These are phyloP conservation scores for Gastrolobium bilobum DNA, from an alignment of 306 rosid species.

Conservation along the genomic window DNA sequence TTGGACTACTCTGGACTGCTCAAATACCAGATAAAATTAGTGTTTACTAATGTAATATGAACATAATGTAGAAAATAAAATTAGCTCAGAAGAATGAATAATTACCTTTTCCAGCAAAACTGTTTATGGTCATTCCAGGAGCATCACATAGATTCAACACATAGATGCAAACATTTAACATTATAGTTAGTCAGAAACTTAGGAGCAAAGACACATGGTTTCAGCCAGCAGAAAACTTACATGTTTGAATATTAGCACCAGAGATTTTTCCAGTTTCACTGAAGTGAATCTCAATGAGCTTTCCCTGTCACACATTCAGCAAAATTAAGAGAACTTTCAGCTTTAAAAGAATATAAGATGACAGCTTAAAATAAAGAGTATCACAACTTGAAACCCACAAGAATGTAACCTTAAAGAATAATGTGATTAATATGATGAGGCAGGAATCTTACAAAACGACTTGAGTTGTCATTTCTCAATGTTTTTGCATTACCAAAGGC, in stretches of 20 bases:
- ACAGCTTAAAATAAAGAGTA: conserved; percentile 26
- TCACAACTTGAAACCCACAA: conserved; percentile 22
- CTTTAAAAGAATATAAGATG: conserved; percentile 25
- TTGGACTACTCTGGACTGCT: conserved; percentile 97
- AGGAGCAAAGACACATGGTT: conserved; percentile 34
- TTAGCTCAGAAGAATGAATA: conserved; percentile 43
- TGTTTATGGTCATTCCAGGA: conserved; percentile 46
- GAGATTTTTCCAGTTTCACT: conserved; percentile 94
- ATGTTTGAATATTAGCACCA: conserved; percentile 94
- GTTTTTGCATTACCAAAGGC: conserved; percentile 53
- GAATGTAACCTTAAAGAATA: conserved; percentile 15
- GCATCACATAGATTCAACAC: conserved; percentile 44
- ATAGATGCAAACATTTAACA: conserved; percentile 45
- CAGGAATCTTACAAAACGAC: conserved; percentile 52
- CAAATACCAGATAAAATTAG: conserved; percentile 41
- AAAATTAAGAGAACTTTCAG: conserved; percentile 46
- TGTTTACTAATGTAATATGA: conserved; percentile 30
- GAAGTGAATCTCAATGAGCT: conserved; percentile 92
- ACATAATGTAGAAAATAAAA: conserved; percentile 30
- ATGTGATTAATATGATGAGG: neutral
- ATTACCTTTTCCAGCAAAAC: conserved; percentile 96
- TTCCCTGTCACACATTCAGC: conserved; percentile 71
- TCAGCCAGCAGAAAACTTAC: conserved; percentile 64
- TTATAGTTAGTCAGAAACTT: conserved; percentile 54
- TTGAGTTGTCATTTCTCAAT: conserved; percentile 54